These are phyloP conservation scores for Glomus cerebriforme DNA, from an alignment of 192 early-diverging fungal species.

Conservation along the genomic window DNA sequence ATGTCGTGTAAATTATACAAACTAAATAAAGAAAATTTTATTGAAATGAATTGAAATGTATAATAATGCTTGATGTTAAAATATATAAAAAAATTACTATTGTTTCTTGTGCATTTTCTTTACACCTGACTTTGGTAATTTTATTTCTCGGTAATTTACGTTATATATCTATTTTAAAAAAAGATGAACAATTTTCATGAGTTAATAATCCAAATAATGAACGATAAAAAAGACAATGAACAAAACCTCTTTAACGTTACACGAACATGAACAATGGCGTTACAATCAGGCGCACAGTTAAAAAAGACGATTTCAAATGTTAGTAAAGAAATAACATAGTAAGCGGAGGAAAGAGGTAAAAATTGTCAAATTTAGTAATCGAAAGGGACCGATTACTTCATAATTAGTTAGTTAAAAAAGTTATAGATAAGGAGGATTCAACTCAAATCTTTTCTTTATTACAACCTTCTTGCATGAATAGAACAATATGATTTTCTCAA, in stretches of 20 bases:
- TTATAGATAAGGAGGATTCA: too few species aligned
- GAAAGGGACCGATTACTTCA: neutral
- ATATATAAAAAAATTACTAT: neutral
- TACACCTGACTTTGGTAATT: neutral
- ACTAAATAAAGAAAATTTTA: too few species aligned
- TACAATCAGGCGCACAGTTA: neutral
- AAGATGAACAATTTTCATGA: neutral
- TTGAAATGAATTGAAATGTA: neutral
- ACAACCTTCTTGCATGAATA: neutral
- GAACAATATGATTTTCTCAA: neutral
- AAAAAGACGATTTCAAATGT: too few species aligned
- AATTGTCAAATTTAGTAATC: neutral
- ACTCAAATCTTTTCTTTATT: too few species aligned
- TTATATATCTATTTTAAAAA: too few species aligned
- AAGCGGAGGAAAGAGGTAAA: neutral
- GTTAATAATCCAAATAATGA: neutral
- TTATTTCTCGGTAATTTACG: too few species aligned
- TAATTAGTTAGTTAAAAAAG: neutral
- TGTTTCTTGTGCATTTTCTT: neutral
- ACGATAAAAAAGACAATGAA: neutral
- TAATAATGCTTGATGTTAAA: neutral
- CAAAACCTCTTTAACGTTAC: neutral
- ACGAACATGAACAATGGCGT: neutral
- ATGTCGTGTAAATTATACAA: too few species aligned
- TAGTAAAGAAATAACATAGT: too few species aligned